These are phyloP conservation scores for Leccinellum luteum DNA, from an alignment of 768 basidiomycete genomes.

Conservation along the genomic window DNA sequence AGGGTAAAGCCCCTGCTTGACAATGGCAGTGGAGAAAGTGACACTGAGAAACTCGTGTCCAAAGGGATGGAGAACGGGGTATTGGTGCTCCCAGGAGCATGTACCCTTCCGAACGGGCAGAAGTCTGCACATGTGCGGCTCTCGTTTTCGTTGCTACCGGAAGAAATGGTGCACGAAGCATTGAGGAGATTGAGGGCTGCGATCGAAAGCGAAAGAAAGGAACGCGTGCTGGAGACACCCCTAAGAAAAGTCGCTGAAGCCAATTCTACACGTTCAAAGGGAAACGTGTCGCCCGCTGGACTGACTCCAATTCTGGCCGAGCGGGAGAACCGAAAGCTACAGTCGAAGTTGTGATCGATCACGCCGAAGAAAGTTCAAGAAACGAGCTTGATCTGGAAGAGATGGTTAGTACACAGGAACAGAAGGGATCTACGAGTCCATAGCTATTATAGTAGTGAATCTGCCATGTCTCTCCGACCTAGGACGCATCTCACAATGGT, in stretches of 20 bases:
- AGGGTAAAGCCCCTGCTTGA: conserved; percentile 55
- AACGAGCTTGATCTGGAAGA: too few species aligned
- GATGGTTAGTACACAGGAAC: too few species aligned
- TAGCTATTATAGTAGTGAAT: too few species aligned
- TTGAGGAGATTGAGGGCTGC: conserved; percentile 50
- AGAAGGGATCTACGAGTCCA: too few species aligned
- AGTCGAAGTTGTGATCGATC: not conserved
- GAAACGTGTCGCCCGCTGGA: not conserved
- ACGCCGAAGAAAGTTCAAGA: not conserved
- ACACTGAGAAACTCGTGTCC: conserved; percentile 61
- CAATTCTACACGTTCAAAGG: not conserved
- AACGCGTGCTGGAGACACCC: not conserved
- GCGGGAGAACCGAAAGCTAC: not conserved
- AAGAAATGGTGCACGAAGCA: conserved; percentile 66
- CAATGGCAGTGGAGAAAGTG: conserved; percentile 37
- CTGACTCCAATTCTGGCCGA: not conserved
- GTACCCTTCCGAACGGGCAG: conserved; percentile 67
- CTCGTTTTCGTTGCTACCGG: conserved; percentile 58
- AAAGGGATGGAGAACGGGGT: conserved; percentile 74
- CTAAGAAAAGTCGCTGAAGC: not conserved
- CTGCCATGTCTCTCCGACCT: too few species aligned
- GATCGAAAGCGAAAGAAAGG: conserved; percentile 18
- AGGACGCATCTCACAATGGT: too few species aligned
- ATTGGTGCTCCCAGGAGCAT: conserved; percentile 74
- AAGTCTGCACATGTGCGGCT: conserved; percentile 71